Percentiles rank a stretch among this genome's conserved stretches.
These are phyloP conservation scores for Esteya vermicola DNA, from an alignment of 2,329 filamentous ascomycete genomes.

Conservation along the genomic window DNA sequence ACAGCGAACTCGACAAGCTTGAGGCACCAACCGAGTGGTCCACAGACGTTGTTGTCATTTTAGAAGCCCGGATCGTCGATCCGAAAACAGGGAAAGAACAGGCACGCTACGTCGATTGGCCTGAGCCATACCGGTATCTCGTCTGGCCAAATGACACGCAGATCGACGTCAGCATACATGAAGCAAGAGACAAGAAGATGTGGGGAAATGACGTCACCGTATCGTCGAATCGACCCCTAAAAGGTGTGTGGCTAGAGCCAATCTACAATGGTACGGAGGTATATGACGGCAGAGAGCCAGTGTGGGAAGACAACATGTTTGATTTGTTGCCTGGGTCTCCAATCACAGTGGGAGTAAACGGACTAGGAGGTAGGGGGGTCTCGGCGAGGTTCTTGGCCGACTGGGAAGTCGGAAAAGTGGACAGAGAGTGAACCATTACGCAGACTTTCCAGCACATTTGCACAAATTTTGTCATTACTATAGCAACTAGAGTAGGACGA, in stretches of 20 bases:
- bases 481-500: no score
- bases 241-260: not conserved
- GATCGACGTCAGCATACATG: not conserved
- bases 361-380: not conserved
- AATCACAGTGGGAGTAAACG: not conserved
- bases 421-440: no score
- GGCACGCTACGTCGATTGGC: constrained; percentile 2
- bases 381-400: not conserved
- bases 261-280: not conserved
- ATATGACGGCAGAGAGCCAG: not conserved
- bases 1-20: not conserved
- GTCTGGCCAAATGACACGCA: not conserved
- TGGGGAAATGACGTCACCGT: not conserved
- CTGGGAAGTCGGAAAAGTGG: not conserved
- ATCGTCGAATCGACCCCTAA: not conserved
- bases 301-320: constrained; percentile 1
- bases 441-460: no score
- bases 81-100: not conserved
- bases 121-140: constrained; percentile 1
- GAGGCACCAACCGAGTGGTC: not conserved
- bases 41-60: not conserved
- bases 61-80: not conserved
- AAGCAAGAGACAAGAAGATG: not conserved
- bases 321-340: not conserved
- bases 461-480: no score